phyloP scores from a whole-genome alignment of 768 basidiomycete genomes.

The Amanita rimosa region DNA sequence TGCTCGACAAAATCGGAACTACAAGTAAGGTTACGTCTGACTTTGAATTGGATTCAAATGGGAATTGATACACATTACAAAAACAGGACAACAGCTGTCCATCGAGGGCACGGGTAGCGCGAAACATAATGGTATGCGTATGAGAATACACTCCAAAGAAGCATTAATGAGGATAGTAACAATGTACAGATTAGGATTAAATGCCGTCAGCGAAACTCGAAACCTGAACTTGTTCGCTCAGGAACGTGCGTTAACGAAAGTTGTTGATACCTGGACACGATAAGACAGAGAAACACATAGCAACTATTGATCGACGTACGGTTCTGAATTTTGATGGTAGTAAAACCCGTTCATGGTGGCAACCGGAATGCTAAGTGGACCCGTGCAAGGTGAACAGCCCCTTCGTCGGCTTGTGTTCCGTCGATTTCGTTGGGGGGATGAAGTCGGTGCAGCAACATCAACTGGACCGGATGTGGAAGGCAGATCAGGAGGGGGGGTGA shows the following conservation, averaged over 20 bases:
- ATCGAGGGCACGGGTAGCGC: slow-evolving; percentile 3
- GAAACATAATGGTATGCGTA: background rate
- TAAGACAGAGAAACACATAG: slow-evolving; percentile 5
- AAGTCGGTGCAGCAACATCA: slow-evolving; percentile 21
- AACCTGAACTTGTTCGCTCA: slow-evolving; percentile 60
- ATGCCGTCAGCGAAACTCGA: slow-evolving; percentile 69
- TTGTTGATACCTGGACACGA: slow-evolving; percentile 67
- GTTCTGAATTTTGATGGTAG: slow-evolving; percentile 88
- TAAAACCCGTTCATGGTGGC: slow-evolving; percentile 88
- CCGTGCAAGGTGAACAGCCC: slow-evolving; percentile 36
- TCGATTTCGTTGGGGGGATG: slow-evolving; percentile 23
- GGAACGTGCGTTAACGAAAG: slow-evolving; percentile 73
- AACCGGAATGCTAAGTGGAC: slow-evolving; percentile 35
- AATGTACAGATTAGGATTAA: background rate
- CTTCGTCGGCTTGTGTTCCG: slow-evolving; percentile 37
- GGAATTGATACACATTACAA: slow-evolving; percentile 2
- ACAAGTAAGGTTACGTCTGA: background rate
- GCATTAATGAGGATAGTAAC: slow-evolving; percentile 4
- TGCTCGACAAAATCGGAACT: too few species aligned
- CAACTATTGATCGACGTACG: slow-evolving; percentile 42
- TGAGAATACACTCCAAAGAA: background rate
- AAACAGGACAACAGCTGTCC: background rate
- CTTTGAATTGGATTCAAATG: background rate
- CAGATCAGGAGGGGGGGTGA: slow-evolving; percentile 46
- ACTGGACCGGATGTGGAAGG: slow-evolving; percentile 6